Percentiles rank a stretch among this genome's conserved stretches.
Evolutionary conservation across 1,284 basidiomycete species (phyloP).

Genomic region (Xerocomus minutiporus): DNA sequence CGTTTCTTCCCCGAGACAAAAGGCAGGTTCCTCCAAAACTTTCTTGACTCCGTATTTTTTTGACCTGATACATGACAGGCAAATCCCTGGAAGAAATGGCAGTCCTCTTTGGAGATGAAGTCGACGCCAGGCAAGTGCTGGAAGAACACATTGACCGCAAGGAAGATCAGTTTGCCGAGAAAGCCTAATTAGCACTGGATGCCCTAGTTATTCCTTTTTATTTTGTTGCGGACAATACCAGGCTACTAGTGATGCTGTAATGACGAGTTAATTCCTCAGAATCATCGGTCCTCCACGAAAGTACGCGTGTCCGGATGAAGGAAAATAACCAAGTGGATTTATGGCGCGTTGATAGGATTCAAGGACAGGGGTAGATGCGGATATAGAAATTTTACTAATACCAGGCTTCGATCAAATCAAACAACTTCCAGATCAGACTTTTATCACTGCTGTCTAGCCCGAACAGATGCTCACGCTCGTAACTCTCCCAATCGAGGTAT

Average conservation of each 20-base stretch:
- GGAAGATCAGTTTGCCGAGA: slow-evolving; percentile 2
- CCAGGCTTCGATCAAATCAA: too few species aligned
- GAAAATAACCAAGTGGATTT: too few species aligned
- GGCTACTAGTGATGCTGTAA: not conserved
- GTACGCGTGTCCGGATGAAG: not conserved
- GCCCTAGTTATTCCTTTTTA: not conserved
- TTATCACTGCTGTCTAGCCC: too few species aligned
- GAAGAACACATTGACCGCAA: slow-evolving; percentile 6
- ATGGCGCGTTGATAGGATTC: not conserved
- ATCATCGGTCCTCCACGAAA: not conserved
- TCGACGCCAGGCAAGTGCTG: slow-evolving; percentile 15
- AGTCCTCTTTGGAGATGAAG: slow-evolving; percentile 16
- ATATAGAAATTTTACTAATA: not conserved
- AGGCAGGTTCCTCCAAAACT: slow-evolving; percentile 6
- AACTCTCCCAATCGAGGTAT: slow-evolving; percentile 46
- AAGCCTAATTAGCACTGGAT: not conserved
- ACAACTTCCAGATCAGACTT: too few species aligned
- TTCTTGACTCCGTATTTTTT: not conserved
- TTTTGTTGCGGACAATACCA: not conserved
- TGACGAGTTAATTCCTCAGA: not conserved
- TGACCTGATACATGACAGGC: slow-evolving; percentile 4
- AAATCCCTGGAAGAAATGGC: slow-evolving; percentile 21
- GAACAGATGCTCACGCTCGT: slow-evolving; percentile 27
- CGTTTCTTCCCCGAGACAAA: slow-evolving; percentile 20
- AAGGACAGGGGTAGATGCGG: not conserved